These are phyloP conservation scores for Aspergillus quadrilineatus DNA, from an alignment of 2,329 filamentous ascomycete species.

Conservation along the genomic window DNA sequence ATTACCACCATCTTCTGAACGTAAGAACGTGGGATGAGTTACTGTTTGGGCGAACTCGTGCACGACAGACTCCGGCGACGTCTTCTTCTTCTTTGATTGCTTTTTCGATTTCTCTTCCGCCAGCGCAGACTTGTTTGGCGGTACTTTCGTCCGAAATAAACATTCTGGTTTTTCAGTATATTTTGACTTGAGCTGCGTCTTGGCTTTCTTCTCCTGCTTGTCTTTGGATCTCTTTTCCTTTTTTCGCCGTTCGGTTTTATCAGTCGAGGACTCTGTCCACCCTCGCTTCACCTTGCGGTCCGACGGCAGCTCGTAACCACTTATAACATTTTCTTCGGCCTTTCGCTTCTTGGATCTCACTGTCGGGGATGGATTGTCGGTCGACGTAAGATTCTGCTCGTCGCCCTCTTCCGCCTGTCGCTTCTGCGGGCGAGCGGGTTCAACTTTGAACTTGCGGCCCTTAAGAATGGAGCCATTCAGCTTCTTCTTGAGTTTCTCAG, in stretches of 20 bases:
- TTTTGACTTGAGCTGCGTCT: constrained; percentile 66
- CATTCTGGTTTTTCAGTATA: constrained; percentile 80
- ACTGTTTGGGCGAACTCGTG: constrained; percentile 88
- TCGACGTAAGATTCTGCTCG: constrained; percentile 26
- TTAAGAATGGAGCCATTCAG: constrained; percentile 82
- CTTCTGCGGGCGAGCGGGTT: constrained; percentile 71
- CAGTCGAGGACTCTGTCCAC: constrained; percentile 70
- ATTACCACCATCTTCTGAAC: constrained; percentile 50
- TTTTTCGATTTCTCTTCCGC: constrained; percentile 34
- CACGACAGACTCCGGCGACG: constrained; percentile 63
- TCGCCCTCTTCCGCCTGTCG: constrained; percentile 44
- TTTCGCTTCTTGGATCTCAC: constrained; percentile 51
- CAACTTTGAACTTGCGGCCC: constrained; percentile 79
- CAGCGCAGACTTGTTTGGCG: constrained; percentile 53
- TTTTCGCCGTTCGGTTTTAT: constrained; percentile 45
- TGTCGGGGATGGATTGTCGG: constrained; percentile 40
- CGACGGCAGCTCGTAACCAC: constrained; percentile 69
- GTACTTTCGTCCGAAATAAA: constrained; percentile 77
- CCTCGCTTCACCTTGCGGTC: constrained; percentile 82
- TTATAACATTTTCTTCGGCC: constrained; percentile 55
- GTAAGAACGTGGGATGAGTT: constrained; percentile 80
- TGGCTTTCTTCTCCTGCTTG: constrained; percentile 57
- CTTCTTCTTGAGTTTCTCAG: constrained; percentile 88
- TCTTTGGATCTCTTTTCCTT: constrained; percentile 52
- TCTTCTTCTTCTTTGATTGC: constrained; percentile 60